phyloP scores from a whole-genome alignment of 2,329 filamentous ascomycete genomes.

The Scedosporium apiospermum region DNA sequence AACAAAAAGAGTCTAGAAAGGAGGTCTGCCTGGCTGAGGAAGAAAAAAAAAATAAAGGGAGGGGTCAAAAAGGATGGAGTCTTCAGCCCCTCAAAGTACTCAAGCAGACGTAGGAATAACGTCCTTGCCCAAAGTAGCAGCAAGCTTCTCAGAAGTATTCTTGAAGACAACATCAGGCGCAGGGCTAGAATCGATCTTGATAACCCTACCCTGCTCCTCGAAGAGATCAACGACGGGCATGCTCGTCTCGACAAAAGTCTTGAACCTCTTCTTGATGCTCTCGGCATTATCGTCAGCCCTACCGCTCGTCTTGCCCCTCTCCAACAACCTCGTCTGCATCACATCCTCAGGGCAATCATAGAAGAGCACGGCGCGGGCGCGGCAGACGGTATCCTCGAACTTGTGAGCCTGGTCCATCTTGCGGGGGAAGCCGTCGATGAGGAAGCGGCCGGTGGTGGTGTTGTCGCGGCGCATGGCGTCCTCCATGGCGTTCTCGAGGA shows the following conservation, averaged over 20 bases:
- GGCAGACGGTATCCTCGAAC: slow-evolving; percentile 85
- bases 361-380: slow-evolving; percentile 79
- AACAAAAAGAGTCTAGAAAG: background rate
- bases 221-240: slow-evolving; percentile 95
- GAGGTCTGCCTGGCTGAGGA: background rate
- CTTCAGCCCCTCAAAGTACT: background rate
- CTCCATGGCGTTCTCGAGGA: slow-evolving; percentile 90
- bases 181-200: slow-evolving; percentile 67
- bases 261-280: slow-evolving; percentile 93
- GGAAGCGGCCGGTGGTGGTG: slow-evolving; percentile 57
- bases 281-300: slow-evolving; percentile 89
- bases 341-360: slow-evolving; percentile 86
- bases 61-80: background rate
- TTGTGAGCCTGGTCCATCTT: slow-evolving; percentile 95
- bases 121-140: slow-evolving; percentile 32
- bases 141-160: slow-evolving; percentile 41
- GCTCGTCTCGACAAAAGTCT: slow-evolving; percentile 86
- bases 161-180: slow-evolving; percentile 52
- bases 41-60: background rate
- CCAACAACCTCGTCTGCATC: slow-evolving; percentile 75
- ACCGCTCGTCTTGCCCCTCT: slow-evolving; percentile 88
- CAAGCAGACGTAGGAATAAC: background rate
- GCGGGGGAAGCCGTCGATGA: slow-evolving; percentile 77
- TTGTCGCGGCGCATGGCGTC: slow-evolving; percentile 47
- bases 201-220: slow-evolving; percentile 64